Evolutionary conservation across 2,329 filamentous ascomycete genomes (phyloP).

Genomic region (Sordariomycetes sp.): DNA sequence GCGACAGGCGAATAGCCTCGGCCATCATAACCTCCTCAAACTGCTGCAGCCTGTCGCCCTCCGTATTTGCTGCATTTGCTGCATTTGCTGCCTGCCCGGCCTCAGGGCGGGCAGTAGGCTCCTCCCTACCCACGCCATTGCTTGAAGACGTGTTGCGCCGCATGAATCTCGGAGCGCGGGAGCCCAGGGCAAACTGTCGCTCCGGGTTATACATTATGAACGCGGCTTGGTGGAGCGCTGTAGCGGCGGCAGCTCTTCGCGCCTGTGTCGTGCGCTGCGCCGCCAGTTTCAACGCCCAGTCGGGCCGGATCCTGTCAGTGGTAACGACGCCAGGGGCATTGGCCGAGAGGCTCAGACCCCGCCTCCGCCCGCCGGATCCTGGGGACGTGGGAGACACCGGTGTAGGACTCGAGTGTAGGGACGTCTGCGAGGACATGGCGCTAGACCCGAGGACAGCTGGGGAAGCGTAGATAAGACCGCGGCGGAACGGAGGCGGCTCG

Average conservation of each 20-base stretch:
- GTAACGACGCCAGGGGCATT: slow-evolving; percentile 80
- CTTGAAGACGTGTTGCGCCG: slow-evolving; percentile 1
- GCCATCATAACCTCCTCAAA: slow-evolving; percentile 98
- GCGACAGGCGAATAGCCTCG: slow-evolving; percentile 82
- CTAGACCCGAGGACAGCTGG: slow-evolving; percentile 41
- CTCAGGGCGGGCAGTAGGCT: not conserved
- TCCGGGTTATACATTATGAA: slow-evolving; percentile 69
- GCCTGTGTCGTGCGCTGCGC: slow-evolving; percentile 77
- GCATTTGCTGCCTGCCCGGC: not conserved
- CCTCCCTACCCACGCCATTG: not conserved
- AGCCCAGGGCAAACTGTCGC: not conserved
- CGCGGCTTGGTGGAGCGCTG: slow-evolving; percentile 86
- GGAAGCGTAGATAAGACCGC: slow-evolving; percentile 63
- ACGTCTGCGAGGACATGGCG: slow-evolving; percentile 80
- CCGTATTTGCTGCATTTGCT: not conserved
- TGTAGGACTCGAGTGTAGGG: slow-evolving; percentile 51
- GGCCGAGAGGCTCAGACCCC: slow-evolving; percentile 60
- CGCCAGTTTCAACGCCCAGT: slow-evolving; percentile 86
- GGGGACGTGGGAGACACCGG: slow-evolving; percentile 24
- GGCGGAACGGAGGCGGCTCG: slow-evolving; percentile 75
- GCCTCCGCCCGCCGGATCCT: slow-evolving; percentile 26
- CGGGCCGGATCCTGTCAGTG: slow-evolving; percentile 83
- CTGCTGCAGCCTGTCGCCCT: slow-evolving; percentile 55
- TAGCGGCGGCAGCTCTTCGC: slow-evolving; percentile 81
- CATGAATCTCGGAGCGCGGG: slow-evolving; percentile 2